Conservation (phyloP, 2,329 filamentous ascomycete species). For the Chaetomium globosum region DNA sequence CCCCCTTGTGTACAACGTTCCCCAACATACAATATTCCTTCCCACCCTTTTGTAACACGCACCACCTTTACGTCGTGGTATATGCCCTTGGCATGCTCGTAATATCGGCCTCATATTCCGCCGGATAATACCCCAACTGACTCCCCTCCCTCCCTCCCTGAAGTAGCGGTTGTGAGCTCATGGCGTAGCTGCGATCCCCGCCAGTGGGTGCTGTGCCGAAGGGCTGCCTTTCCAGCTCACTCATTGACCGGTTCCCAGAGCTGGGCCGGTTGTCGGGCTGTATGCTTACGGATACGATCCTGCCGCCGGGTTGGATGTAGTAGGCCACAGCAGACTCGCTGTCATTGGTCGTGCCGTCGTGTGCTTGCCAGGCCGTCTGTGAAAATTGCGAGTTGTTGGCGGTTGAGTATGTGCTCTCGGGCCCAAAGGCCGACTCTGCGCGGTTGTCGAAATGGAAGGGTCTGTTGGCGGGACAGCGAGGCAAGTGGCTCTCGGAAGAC, state of each 20-base stretch:
- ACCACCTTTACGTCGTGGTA: background rate
- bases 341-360: background rate
- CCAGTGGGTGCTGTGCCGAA: too few relatives aligned
- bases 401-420: constrained; percentile 16
- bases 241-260: constrained; percentile 4
- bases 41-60: background rate
- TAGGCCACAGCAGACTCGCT: constrained; percentile 24
- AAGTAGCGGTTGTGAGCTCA: background rate
- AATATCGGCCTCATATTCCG: background rate
- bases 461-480: background rate
- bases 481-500: background rate
- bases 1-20: background rate
- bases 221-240: background rate
- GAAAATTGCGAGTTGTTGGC: background rate
- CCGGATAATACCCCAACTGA: background rate
- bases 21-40: background rate
- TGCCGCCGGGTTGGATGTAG: constrained; percentile 31
- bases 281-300: constrained; percentile 27
- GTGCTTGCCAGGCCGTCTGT: background rate
- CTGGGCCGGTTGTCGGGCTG: constrained; percentile 1
- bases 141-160: background rate
- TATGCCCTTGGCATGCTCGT: background rate
- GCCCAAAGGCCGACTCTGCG: constrained; percentile 16
- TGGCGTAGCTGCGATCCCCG: background rate
- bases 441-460: background rate